A percentile compares a stretch with the other conserved stretches of the same genome.
These are phyloP conservation scores for Xylaria venustula DNA, from an alignment of 495 filamentous ascomycete genomes.

Conservation along the genomic window DNA sequence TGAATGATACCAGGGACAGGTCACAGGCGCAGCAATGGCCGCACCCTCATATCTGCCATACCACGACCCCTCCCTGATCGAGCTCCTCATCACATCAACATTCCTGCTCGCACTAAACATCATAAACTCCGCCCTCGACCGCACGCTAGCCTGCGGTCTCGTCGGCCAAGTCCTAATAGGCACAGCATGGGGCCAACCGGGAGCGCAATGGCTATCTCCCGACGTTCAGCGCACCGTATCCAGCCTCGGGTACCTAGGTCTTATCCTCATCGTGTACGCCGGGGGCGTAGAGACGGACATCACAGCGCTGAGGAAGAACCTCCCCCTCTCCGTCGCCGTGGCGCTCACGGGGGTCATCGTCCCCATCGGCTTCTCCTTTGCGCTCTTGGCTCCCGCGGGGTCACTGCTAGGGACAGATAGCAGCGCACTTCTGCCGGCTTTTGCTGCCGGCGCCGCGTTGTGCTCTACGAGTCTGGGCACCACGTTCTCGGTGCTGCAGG, in stretches of 20 bases:
- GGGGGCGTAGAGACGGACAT: slow-evolving; percentile 69
- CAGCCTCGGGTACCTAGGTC: slow-evolving; percentile 72
- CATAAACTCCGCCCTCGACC: slow-evolving; percentile 57
- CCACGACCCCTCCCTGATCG: slow-evolving; percentile 57
- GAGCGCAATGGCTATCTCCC: slow-evolving; percentile 38
- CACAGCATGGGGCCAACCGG: slow-evolving; percentile 65
- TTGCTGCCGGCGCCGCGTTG: slow-evolving; percentile 73
- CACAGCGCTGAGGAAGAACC: slow-evolving; percentile 55
- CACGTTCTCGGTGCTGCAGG: slow-evolving; percentile 71
- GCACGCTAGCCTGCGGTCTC: slow-evolving; percentile 65
- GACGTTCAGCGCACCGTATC: slow-evolving; percentile 62
- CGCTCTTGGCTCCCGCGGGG: slow-evolving; percentile 36
- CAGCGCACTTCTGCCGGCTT: slow-evolving; percentile 57
- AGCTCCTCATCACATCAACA: slow-evolving; percentile 60
- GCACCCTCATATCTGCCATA: slow-evolving; percentile 47
- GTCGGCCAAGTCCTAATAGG: slow-evolving; percentile 75
- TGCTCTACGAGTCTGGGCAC: slow-evolving; percentile 77
- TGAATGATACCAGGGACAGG: not conserved
- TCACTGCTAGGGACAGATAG: slow-evolving; percentile 2
- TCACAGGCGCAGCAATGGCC: not conserved
- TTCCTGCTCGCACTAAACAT: slow-evolving; percentile 68
- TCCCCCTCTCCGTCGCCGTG: slow-evolving; percentile 57
- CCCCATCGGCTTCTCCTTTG: slow-evolving; percentile 69
- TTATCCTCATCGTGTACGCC: slow-evolving; percentile 74
- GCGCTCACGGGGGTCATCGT: slow-evolving; percentile 62